Evolutionary conservation across 441 rosid species (phyloP).

Genomic region (Croton laevigatus): DNA sequence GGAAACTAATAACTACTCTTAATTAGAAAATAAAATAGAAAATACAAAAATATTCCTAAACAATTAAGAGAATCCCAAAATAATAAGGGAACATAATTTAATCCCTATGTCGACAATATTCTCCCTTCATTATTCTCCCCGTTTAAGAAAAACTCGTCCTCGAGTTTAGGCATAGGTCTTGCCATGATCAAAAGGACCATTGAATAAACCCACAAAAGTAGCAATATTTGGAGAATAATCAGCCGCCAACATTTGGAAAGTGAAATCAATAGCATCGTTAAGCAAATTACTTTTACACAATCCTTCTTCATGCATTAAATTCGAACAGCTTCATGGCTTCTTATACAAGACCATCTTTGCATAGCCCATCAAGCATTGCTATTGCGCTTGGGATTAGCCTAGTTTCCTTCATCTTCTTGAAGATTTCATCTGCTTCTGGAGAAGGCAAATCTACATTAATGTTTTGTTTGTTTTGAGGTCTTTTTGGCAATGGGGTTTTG

Average conservation of each 20-base stretch:
- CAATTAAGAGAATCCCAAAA: no score
- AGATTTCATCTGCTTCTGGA: constrained; percentile 65
- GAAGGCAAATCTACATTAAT: constrained; percentile 29
- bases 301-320: constrained; percentile 75
- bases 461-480: constrained; percentile 11
- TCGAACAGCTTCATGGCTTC: constrained; percentile 93
- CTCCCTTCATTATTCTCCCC: no score
- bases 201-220: constrained; percentile 84
- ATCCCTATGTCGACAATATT: no score
- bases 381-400: constrained; percentile 88
- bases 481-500: constrained; percentile 12
- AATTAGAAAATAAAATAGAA: no score
- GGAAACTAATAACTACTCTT: no score
- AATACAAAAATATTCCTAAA: no score
- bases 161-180: no score
- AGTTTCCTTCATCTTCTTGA: constrained; percentile 83
- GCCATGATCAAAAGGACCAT: no score
- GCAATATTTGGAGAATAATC: constrained; percentile 75
- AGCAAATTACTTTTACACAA: constrained; percentile 46
- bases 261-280: constrained; percentile 61
- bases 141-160: no score
- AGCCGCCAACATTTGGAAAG: constrained; percentile 69
- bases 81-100: no score
- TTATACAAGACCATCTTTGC: constrained; percentile 84
- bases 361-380: constrained; percentile 93